A percentile compares a stretch with the other conserved stretches of the same genome.
Evolutionary conservation across 164 flowering plant genomes (phyloP).

Genomic region (Macadamia integrifolia): DNA sequence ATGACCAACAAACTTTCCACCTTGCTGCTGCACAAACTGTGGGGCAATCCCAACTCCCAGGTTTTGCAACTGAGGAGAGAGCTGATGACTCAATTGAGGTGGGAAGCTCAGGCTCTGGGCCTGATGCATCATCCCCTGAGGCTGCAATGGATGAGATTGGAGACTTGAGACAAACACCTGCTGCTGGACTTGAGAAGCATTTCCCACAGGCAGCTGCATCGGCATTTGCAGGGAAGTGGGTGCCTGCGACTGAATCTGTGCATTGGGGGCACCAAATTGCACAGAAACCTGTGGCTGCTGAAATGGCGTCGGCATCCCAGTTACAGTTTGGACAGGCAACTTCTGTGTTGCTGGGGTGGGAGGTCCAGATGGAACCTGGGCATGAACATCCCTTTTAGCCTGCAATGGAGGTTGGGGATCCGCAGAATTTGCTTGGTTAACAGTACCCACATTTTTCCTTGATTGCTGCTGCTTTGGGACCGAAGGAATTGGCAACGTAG

Average conservation of each 20-base stretch:
- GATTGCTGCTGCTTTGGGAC: conserved; percentile 50
- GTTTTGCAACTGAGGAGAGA: conserved; percentile 60
- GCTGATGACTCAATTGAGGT: conserved; percentile 57
- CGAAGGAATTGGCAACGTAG: conserved; percentile 46
- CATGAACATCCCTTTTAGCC: conserved; percentile 42
- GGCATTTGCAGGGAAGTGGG: conserved; percentile 41
- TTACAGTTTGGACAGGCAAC: conserved; percentile 40
- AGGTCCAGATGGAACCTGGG: conserved; percentile 29
- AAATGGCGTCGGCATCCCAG: conserved; percentile 52
- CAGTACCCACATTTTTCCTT: conserved; percentile 31
- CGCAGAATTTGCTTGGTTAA: conserved; percentile 35
- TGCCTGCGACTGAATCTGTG: conserved; percentile 59
- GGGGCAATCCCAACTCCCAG: conserved; percentile 47
- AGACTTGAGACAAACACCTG: conserved; percentile 60
- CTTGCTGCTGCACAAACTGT: conserved; percentile 61
- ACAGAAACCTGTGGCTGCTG: conserved; percentile 55
- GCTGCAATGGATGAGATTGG: conserved; percentile 59
- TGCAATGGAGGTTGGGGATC: conserved; percentile 35
- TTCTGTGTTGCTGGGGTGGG: conserved; percentile 37
- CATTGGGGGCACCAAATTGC: conserved; percentile 60
- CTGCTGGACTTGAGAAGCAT: conserved; percentile 55
- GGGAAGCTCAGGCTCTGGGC: conserved; percentile 56
- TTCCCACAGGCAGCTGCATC: conserved; percentile 53
- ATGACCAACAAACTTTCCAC: conserved; percentile 42
- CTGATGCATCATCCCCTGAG: conserved; percentile 71